Percentiles rank a stretch among this genome's conserved stretches.
Evolutionary conservation across 352 stramenopile species (phyloP).

Genomic region (Phytophthora rubi): DNA sequence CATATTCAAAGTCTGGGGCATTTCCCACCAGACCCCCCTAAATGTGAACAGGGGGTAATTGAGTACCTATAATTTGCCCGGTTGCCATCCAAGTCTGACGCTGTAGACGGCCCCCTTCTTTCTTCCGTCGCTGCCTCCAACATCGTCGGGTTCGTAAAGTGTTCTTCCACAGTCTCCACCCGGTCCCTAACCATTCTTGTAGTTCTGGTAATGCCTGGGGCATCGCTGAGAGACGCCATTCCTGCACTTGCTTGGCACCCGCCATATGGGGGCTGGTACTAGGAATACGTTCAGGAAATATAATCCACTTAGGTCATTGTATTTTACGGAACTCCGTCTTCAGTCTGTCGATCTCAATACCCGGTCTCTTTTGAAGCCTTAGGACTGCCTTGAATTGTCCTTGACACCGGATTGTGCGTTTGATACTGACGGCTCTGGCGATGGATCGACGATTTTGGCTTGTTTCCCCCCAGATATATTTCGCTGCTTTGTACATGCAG

Average conservation of each 20-base stretch:
- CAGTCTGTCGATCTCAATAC: no score
- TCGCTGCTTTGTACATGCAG: slow-evolving; percentile 3
- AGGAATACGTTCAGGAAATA: no score
- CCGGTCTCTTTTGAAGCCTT: neutral
- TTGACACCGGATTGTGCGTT: slow-evolving; percentile 1
- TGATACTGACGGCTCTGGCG: slow-evolving; percentile 3
- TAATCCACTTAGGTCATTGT: no score
- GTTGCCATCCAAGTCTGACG: neutral
- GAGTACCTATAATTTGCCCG: neutral
- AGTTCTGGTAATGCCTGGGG: no score
- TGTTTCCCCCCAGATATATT: neutral
- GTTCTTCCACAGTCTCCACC: no score
- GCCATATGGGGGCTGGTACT: no score
- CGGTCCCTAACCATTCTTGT: no score
- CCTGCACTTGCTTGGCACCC: neutral
- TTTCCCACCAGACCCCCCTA: neutral
- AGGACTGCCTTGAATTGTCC: slow-evolving; percentile 1
- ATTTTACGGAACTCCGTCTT: no score
- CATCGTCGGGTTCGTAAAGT: no score
- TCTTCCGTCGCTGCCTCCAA: no score
- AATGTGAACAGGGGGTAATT: neutral
- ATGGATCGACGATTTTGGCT: neutral
- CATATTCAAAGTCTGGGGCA: no score
- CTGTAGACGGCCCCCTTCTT: neutral
- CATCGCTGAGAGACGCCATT: no score